Percentiles rank a stretch among this genome's conserved stretches.
Evolutionary conservation across 176 grass and related monocot species (phyloP).

Genomic region (Urochloa ruziziensis): DNA sequence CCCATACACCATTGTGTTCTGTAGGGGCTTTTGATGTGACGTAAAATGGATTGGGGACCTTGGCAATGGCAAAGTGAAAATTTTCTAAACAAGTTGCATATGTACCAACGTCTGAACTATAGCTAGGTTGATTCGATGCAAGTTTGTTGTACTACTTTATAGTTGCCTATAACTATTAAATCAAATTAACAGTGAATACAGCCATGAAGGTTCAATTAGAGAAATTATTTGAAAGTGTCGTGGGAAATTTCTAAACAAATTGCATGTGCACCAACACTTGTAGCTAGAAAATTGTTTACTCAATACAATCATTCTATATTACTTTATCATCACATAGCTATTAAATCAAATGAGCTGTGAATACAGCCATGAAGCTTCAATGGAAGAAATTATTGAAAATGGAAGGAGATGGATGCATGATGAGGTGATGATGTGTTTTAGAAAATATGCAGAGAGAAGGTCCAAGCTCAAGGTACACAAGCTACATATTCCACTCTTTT

Average conservation of each 20-base stretch:
- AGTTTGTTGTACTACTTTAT: no score
- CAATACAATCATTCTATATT: neutral
- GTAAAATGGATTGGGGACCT: neutral
- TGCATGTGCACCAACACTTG: neutral
- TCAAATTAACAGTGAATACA: no score
- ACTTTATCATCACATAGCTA: neutral
- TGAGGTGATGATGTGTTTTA: constrained; percentile 15
- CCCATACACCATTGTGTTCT: neutral
- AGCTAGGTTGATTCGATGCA: neutral
- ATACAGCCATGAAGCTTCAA: neutral
- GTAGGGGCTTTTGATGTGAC: neutral
- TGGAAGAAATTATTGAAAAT: neutral
- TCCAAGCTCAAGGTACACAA: neutral
- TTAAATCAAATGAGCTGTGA: neutral
- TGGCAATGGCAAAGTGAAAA: neutral
- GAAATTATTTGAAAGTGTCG: no score
- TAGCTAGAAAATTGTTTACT: no score
- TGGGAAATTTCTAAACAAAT: neutral
- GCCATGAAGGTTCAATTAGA: no score
- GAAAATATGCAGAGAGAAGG: neutral
- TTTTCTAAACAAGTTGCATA: neutral
- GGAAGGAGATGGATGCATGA: constrained; percentile 14
- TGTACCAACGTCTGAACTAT: neutral
- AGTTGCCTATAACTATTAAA: no score
- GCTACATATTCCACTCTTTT: neutral